These are phyloP conservation scores for Planoprotostelium fungivorum DNA, from an alignment of 78 protist species.

Conservation along the genomic window DNA sequence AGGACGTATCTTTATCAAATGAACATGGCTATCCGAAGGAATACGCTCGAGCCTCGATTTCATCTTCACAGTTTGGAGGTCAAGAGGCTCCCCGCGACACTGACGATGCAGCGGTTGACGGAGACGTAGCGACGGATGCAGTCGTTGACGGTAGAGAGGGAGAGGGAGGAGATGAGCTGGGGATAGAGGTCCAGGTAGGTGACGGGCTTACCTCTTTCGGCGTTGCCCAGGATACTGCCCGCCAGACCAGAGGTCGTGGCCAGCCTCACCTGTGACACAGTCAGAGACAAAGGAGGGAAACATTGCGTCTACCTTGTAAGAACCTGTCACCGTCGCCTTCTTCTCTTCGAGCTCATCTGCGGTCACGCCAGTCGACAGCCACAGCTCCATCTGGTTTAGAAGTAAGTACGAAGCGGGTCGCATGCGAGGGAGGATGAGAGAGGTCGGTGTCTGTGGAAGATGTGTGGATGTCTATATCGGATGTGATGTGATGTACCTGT, in stretches of 20 bases:
- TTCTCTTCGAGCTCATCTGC: background rate
- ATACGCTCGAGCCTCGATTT: no score
- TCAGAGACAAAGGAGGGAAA: background rate
- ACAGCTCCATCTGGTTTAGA: background rate
- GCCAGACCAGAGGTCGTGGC: constrained; percentile 11
- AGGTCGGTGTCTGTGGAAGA: background rate
- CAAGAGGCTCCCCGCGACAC: background rate
- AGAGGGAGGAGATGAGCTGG: background rate
- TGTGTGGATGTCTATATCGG: background rate
- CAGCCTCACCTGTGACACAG: constrained; percentile 1
- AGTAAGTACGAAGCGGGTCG: no score
- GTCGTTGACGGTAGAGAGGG: background rate
- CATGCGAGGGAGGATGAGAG: no score
- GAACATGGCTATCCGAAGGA: no score
- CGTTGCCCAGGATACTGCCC: background rate
- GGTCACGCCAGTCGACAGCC: background rate
- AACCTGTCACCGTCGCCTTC: background rate
- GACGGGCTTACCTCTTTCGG: background rate
- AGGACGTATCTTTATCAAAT: no score
- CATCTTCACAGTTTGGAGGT: no score
- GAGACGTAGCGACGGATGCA: background rate
- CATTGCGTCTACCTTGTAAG: background rate
- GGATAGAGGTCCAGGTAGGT: constrained; percentile 1
- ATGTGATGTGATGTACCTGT: no score
- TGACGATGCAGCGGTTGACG: background rate